phyloP scores from a whole-genome alignment of 2,329 filamentous ascomycete genomes.

The Fusarium mangiferae region DNA sequence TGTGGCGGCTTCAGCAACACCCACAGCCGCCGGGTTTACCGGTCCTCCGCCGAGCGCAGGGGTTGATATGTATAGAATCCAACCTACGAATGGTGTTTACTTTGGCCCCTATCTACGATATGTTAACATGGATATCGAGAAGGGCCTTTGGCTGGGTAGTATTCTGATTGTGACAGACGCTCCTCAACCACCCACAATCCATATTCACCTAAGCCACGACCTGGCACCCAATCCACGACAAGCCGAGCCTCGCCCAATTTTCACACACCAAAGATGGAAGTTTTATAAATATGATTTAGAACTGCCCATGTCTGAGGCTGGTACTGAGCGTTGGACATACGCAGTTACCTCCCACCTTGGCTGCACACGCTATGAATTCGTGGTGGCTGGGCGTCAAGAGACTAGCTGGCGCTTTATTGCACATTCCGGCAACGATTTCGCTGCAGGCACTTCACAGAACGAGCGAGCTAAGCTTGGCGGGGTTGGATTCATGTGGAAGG shows the following conservation, averaged over 20 bases:
- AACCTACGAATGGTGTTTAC: constrained; percentile 95
- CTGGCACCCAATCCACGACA: constrained; percentile 93
- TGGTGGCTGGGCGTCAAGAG: constrained; percentile 90
- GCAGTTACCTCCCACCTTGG: constrained; percentile 96
- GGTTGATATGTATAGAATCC: constrained; percentile 92
- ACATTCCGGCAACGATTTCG: constrained; percentile 96
- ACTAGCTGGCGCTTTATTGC: constrained; percentile 95
- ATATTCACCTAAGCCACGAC: constrained; percentile 90
- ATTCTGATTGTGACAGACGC: constrained; percentile 93
- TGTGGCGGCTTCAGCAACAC: constrained; percentile 77
- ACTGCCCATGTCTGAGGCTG: constrained; percentile 84
- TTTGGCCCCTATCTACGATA: constrained; percentile 97
- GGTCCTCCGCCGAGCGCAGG: constrained; percentile 90
- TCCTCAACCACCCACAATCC: constrained; percentile 92
- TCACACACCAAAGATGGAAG: constrained; percentile 90
- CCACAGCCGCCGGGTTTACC: constrained; percentile 83
- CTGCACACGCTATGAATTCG: constrained; percentile 97
- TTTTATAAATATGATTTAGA: constrained; percentile 97
- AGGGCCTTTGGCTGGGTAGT: constrained; percentile 89
- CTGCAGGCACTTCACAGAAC: constrained; percentile 84
- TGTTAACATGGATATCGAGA: constrained; percentile 95
- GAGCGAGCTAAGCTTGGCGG: constrained; percentile 89
- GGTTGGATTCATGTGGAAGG: constrained; percentile 97
- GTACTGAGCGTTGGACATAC: constrained; percentile 91
- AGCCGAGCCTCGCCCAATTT: constrained; percentile 82